These are phyloP conservation scores for Solanum hybrid DNA, from an alignment of 305 asterid genomes.

Conservation along the genomic window DNA sequence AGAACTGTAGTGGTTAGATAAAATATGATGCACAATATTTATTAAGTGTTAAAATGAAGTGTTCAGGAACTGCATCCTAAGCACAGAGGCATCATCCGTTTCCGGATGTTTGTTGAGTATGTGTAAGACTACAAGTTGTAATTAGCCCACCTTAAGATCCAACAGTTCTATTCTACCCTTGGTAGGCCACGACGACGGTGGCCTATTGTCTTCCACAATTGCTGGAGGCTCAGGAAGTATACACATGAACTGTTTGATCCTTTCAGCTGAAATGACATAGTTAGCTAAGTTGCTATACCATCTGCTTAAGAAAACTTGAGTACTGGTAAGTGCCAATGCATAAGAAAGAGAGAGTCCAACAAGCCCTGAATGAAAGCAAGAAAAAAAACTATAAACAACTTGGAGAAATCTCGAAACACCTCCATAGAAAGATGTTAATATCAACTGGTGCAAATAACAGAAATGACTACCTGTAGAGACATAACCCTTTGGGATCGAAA, in stretches of 20 bases:
- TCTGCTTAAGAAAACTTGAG: slow-evolving; percentile 50
- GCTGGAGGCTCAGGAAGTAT: slow-evolving; percentile 60
- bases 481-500: slow-evolving; percentile 33
- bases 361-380: slow-evolving; percentile 35
- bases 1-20: not conserved
- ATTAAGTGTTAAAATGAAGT: not conserved
- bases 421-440: not conserved
- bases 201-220: slow-evolving; percentile 40
- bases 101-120: not conserved
- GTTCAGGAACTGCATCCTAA: not conserved
- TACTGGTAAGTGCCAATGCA: slow-evolving; percentile 40
- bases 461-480: slow-evolving; percentile 40
- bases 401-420: not conserved
- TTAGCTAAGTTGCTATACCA: slow-evolving; percentile 60
- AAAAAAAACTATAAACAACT: not conserved
- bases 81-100: not conserved
- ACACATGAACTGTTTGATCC: slow-evolving; percentile 70
- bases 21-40: not conserved
- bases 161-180: slow-evolving; percentile 49
- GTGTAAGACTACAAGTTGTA: not conserved
- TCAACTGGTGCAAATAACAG: not conserved
- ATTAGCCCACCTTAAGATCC: slow-evolving; percentile 38
- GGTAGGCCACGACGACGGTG: slow-evolving; percentile 56
- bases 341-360: slow-evolving; percentile 73
- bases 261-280: slow-evolving; percentile 52